These are phyloP conservation scores for Tetraselmis striata DNA, from an alignment of 139 green algal genomes.

Conservation along the genomic window DNA sequence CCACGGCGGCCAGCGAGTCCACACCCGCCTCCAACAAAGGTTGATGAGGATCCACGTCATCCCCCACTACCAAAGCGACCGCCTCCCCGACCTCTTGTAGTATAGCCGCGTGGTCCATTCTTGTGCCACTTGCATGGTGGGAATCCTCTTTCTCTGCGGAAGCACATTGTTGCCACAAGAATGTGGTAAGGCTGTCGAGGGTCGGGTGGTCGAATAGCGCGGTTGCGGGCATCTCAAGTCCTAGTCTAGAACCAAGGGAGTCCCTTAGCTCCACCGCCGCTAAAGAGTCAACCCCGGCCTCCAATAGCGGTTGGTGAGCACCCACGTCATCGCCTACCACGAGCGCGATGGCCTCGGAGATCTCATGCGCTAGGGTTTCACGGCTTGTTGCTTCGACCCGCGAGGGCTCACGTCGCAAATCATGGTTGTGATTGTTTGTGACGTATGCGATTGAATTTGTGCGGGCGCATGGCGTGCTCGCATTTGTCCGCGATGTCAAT, in stretches of 20 bases:
- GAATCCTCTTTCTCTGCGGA: neutral
- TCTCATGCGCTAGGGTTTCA: neutral
- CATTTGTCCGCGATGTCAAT: neutral
- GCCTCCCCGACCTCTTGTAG: neutral
- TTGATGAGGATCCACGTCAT: slow-evolving; percentile 27
- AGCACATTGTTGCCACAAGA: neutral
- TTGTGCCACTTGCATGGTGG: neutral
- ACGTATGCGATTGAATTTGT: neutral
- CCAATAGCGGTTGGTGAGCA: slow-evolving; percentile 1
- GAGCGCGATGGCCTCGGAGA: neutral
- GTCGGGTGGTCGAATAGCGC: slow-evolving; percentile 9
- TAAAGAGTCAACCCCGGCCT: slow-evolving; percentile 22
- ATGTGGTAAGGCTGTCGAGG: neutral
- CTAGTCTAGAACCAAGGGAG: neutral
- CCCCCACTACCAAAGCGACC: slow-evolving; percentile 8
- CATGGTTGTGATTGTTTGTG: neutral
- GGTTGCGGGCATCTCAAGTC: neutral
- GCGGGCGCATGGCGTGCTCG: too few relatives aligned
- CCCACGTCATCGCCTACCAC: slow-evolving; percentile 3
- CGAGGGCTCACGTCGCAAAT: neutral
- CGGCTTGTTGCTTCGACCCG: neutral
- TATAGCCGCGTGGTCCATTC: neutral
- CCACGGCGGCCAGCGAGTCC: slow-evolving; percentile 68
- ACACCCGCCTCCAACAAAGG: slow-evolving; percentile 73
- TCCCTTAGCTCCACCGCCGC: slow-evolving; percentile 9